Evolutionary conservation across 2,329 filamentous ascomycete genomes (phyloP).

Genomic region (Cordyceps fumosorosea): DNA sequence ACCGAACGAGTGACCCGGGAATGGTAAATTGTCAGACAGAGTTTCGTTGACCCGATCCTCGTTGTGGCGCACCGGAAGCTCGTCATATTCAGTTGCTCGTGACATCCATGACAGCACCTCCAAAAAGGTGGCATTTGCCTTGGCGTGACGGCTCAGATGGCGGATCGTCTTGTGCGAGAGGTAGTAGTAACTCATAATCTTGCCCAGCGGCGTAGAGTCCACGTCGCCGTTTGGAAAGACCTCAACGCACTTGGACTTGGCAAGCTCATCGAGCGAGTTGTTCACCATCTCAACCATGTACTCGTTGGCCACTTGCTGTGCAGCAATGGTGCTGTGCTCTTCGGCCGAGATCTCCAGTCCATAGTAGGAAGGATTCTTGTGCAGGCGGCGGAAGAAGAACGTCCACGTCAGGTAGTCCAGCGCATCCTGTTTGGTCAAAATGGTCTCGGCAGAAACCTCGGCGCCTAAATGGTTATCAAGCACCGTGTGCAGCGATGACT

Average conservation of each 20-base stretch:
- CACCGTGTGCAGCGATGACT: slow-evolving; percentile 92
- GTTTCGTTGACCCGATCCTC: slow-evolving; percentile 96
- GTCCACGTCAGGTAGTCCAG: slow-evolving; percentile 98
- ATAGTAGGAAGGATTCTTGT: slow-evolving; percentile 98
- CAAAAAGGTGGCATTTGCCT: slow-evolving; percentile 66
- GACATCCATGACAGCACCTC: slow-evolving; percentile 91
- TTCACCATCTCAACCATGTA: slow-evolving; percentile 94
- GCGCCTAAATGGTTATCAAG: slow-evolving; percentile 95
- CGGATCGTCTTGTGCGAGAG: slow-evolving; percentile 92
- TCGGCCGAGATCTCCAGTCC: slow-evolving; percentile 89
- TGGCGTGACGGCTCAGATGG: slow-evolving; percentile 70
- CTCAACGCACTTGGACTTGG: slow-evolving; percentile 75
- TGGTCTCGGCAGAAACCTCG: slow-evolving; percentile 88
- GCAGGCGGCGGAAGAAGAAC: slow-evolving; percentile 94
- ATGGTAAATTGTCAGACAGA: slow-evolving; percentile 72
- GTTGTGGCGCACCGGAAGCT: slow-evolving; percentile 94
- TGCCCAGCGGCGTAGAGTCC: slow-evolving; percentile 82
- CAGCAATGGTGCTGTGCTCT: slow-evolving; percentile 80
- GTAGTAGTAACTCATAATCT: slow-evolving; percentile 99
- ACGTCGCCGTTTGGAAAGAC: slow-evolving; percentile 83
- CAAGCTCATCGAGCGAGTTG: slow-evolving; percentile 74
- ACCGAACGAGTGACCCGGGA: slow-evolving; percentile 51
- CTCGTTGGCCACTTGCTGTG: slow-evolving; percentile 82
- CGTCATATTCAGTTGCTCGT: slow-evolving; percentile 89
- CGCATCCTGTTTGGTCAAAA: slow-evolving; percentile 91